Evolutionary conservation across 176 grass and related monocot genomes (phyloP).

Genomic region (Eragrostis curvula): DNA sequence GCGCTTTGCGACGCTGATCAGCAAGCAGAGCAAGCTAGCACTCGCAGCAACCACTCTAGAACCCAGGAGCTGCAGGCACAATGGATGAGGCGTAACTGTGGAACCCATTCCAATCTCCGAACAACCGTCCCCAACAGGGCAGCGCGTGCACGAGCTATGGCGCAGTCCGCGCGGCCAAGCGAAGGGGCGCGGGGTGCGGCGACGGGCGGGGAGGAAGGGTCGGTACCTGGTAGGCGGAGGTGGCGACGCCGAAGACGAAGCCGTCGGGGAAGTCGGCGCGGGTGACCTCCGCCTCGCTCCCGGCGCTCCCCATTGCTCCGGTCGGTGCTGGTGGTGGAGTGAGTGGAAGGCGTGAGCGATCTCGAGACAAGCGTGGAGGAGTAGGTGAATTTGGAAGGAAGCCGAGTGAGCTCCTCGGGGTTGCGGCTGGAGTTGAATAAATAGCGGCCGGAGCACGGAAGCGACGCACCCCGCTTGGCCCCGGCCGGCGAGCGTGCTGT

Average conservation of each 20-base stretch:
- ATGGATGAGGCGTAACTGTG: not conserved
- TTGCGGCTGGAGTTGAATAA: not conserved
- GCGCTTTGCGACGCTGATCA: not conserved
- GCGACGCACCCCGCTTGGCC: not conserved
- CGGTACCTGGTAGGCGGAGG: slow-evolving; percentile 78
- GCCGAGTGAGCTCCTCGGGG: not conserved
- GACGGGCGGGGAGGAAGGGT: not conserved
- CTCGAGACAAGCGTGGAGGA: not conserved
- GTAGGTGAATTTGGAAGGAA: not conserved
- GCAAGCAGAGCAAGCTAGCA: not conserved
- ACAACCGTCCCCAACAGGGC: not conserved
- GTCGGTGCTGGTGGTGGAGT: not conserved
- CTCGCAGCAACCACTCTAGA: not conserved
- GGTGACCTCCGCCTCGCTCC: slow-evolving; percentile 43
- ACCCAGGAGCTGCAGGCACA: not conserved
- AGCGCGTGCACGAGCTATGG: not conserved
- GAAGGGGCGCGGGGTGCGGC: not conserved
- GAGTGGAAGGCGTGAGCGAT: slow-evolving; percentile 23
- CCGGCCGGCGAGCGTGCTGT: slow-evolving; percentile 7
- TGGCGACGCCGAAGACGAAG: slow-evolving; percentile 95
- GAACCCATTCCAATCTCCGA: slow-evolving; percentile 19
- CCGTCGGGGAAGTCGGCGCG: slow-evolving; percentile 76
- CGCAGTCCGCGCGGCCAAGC: not conserved
- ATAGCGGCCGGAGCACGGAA: slow-evolving; percentile 19
- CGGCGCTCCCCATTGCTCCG: slow-evolving; percentile 54